Percentiles rank a stretch among this genome's conserved stretches.
phyloP scores from a whole-genome alignment of 208 protist species.

The Leishmania major region DNA sequence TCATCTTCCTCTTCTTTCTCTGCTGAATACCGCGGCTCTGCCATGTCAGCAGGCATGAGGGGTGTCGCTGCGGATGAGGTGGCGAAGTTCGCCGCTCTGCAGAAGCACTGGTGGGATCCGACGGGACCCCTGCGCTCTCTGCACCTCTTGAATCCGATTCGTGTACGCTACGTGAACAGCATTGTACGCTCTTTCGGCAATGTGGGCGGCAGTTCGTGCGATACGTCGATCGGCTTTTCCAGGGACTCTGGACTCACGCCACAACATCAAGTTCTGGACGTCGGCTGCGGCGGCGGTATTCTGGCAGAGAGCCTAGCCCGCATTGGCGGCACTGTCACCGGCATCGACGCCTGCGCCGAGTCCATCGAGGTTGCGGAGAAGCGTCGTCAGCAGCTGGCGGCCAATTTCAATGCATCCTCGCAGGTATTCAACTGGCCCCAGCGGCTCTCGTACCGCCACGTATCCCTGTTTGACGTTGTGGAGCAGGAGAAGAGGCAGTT shows the following conservation, averaged over 20 bases:
- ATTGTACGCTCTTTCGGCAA: conserved; percentile 48
- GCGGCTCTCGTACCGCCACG: conserved; percentile 31
- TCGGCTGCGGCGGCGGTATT: conserved; percentile 94
- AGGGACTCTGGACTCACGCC: conserved; percentile 20
- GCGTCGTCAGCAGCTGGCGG: conserved; percentile 19
- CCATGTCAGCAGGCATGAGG: conserved; percentile 22
- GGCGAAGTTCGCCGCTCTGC: conserved; percentile 72
- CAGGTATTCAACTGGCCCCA: conserved; percentile 24
- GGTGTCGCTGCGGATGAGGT: conserved; percentile 73
- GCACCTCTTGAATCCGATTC: conserved; percentile 92
- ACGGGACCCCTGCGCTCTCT: conserved; percentile 87
- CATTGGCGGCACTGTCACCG: conserved; percentile 86
- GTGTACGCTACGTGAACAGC: conserved; percentile 82
- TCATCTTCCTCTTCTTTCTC: not conserved
- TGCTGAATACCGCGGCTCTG: not conserved
- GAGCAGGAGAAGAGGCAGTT: conserved; percentile 28
- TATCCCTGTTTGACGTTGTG: conserved; percentile 58
- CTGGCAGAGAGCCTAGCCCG: conserved; percentile 87
- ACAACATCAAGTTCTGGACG: conserved; percentile 71
- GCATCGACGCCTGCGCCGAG: conserved; percentile 89
- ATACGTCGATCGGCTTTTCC: conserved; percentile 15
- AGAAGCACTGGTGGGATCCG: conserved; percentile 89
- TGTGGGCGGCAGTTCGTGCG: conserved; percentile 9
- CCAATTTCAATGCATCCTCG: not conserved
- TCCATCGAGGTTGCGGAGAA: conserved; percentile 78